These are phyloP conservation scores for Rusavskia elegans DNA, from an alignment of 495 filamentous ascomycete species.

Conservation along the genomic window DNA sequence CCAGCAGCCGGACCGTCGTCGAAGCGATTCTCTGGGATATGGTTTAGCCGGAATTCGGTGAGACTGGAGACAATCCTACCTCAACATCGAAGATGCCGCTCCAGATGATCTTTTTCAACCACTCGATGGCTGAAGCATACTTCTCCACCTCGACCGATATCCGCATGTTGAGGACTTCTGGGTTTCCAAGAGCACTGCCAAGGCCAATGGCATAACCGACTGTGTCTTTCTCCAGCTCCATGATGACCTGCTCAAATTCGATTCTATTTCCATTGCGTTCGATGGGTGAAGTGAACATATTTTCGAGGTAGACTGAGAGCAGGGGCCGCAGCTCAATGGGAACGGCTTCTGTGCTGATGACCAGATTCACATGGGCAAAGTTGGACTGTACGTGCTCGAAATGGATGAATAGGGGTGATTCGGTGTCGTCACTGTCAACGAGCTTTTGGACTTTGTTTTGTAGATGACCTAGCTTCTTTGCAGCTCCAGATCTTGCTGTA, in stretches of 20 bases:
- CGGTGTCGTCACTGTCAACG: slow-evolving; percentile 51
- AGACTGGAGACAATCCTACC: slow-evolving; percentile 5
- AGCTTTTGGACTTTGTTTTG: slow-evolving; percentile 58
- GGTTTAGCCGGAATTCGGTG: no score
- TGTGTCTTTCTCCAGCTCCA: slow-evolving; percentile 78
- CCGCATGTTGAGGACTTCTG: slow-evolving; percentile 62
- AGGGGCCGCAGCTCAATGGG: slow-evolving; percentile 65
- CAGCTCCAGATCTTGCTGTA: slow-evolving; percentile 72
- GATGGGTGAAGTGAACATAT: slow-evolving; percentile 88
- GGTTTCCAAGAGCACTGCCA: slow-evolving; percentile 50
- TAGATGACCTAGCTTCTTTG: slow-evolving; percentile 47
- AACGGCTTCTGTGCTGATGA: slow-evolving; percentile 60
- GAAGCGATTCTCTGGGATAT: slow-evolving; percentile 48
- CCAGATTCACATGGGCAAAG: slow-evolving; percentile 68
- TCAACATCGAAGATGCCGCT: slow-evolving; percentile 70
- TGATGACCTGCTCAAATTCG: slow-evolving; percentile 82
- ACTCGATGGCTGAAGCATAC: slow-evolving; percentile 66
- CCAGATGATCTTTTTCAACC: slow-evolving; percentile 76
- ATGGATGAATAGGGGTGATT: slow-evolving; percentile 77
- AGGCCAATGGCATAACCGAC: slow-evolving; percentile 59
- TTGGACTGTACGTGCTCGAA: slow-evolving; percentile 84
- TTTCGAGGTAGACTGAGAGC: slow-evolving; percentile 67
- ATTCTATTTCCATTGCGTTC: slow-evolving; percentile 59
- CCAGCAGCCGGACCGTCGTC: slow-evolving; percentile 72
- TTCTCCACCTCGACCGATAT: slow-evolving; percentile 81